Base-by-base conservation (phyloP, 2,329 filamentous ascomycete species). In the Stemphylium beticola region DNA sequence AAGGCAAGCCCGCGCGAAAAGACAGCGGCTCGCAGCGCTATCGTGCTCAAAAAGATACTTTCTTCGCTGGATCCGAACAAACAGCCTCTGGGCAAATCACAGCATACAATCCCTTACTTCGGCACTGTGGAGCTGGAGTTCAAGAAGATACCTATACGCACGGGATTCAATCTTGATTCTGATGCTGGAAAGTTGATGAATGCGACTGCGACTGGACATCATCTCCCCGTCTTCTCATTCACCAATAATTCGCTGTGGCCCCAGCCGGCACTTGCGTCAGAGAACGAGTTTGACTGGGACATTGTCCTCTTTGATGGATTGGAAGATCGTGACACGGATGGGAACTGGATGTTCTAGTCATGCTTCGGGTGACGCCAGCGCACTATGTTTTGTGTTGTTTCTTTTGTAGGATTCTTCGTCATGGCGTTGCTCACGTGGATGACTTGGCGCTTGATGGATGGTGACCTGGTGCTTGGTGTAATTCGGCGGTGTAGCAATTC, bases 281-380 rank as follows among this genome's bases (percentile, higher is more conserved):
- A 59, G 2, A 31, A 44, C 0, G 62, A 53, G 4, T 36, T 69
- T 24, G 69, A 74, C n/a, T 74, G 73, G 58, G 68, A 74, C 29
- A 68, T 74, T 59, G 59, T 72, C 3, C 57, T 74, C 8, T 74
- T 71, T 56, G 68, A 74, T 40, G 72, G 72, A 4, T 60, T 74
- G 7, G 68, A 73, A 31, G 72, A 74, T 40, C 49, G 55, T 43
- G 70, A 74, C 33, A 66, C 61, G 2, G 68, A 74, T 24, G 71
- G 71, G 7, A 73, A 74, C 22, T 74, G 72, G 72, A 56, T 73
- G 40, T 55, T 55, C 22, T 55, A 31, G 39, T 34, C 12, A n/a
- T n/a, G 29, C 26, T 29, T 17, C 9, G 20, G 12, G 22, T 29
- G 14, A n/a, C 18, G 37, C 37, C 3, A 34, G 41, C 38, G 48